Evolutionary conservation across 352 stramenopile species (phyloP), one percentile per base, ranked within the genome.

Genomic region (Globisporangium cystogenes): DNA sequence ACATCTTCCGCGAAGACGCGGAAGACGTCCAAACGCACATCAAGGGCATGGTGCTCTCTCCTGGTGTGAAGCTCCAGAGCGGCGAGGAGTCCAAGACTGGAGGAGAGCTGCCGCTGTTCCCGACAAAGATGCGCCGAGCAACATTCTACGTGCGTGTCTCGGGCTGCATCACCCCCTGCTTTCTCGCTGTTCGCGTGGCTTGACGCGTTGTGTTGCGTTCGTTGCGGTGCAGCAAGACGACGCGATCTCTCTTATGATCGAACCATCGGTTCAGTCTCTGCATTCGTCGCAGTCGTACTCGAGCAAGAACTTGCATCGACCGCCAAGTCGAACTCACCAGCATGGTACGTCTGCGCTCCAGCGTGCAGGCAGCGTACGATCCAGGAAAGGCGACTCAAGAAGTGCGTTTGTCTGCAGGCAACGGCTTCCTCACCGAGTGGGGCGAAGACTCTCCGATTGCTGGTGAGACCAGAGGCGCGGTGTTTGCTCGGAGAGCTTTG

Each of bases 51-150:
- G 49, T 58, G 23, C 54, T 75, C 27, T 60, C 64, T 8, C 57
- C 67, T 1, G 67, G 67, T 4, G 67, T 75, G 42, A 62, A 56
- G 37, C 53, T 72, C 20, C 67, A 72, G 47, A 36, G 27, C 7
- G 50, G 59, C 4, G 45, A 53, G 6, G 67, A 60, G 18, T 47
- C 57, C 16, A 60, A 67, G 35, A 52, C 16, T 1, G 67, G 67
- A n/a, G 60, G 64, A 0, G 64, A 64, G 33, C 46, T 75, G 26
- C 64, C 64, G 10, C 37, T 64, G 11, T 40, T 72, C 6, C 53
- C 56, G 1, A 61, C 64, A 2, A 51, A 49, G 18, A 75, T 75
- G 67, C 60, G 64, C 3, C 65, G 64, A 37, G 24, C 53, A n/a
- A 75, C 67, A 10, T 72, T 75, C 39, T 51, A 62, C 12, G 67